Base-by-base conservation (phyloP, 768 basidiomycete species). In the Naganishia friedmannii region DNA sequence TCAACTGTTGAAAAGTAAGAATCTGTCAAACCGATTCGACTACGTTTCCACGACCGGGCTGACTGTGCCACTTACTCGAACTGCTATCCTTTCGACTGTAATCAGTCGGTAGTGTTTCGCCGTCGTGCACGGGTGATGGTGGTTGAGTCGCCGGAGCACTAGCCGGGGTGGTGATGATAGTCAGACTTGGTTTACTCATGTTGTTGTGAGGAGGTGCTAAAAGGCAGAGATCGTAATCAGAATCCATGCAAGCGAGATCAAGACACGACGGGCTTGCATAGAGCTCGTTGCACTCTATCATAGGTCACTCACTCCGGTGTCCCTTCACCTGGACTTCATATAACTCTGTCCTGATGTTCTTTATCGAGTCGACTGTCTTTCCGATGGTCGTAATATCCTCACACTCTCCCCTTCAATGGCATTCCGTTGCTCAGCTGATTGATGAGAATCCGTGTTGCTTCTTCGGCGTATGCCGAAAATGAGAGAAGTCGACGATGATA, bases 121-220 rank as follows among this genome's bases (percentile, higher is more conserved):
- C 39, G 12, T 17, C 37, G 21, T 21, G n/a, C 9, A 26, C 60
- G 6, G 60, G 60, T 42, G 60, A 42, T 9, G 60, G 37, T 28
- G 60, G 42, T 23, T 46, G 34, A 13, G 60, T 63, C 10, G 60
- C 10, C n/a, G 39, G 39, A 46, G 60, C 60, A 45, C 60, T 63
- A 17, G 60, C 60, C 39, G 60, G 60, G 5, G 60, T 63, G 5
- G 60, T 63, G 42, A 63, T 63, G 60, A 63, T 63, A 6, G 60
- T 63, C 17, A 63, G 34, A 26, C 34, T 45, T 2, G 60, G 60
- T 63, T 63, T 63, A n/a, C 60, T 63, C 60, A 63, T 63, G 0
- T 29, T 45, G 60, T n/a, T 12, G 6, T 51, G 13, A 7, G 17
- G 15, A 15, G 3, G 45, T 21, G 23, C 48, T 51, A 21, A 12